Conservation (phyloP, 2,329 filamentous ascomycete species). For the Pseudogymnoascus sp. region DNA sequence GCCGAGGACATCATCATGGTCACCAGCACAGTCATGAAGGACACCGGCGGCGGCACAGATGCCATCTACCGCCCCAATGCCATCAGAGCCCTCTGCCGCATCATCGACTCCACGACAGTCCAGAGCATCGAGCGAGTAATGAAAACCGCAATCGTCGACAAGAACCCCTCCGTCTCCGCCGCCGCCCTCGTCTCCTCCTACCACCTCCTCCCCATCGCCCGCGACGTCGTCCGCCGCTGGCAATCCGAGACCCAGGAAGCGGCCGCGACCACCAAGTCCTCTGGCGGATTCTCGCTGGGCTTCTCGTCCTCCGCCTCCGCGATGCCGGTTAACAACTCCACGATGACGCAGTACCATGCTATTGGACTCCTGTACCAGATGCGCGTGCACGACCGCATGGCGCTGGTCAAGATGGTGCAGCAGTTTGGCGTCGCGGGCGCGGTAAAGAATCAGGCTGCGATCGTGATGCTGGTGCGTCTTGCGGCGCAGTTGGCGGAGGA, state of each 20-base stretch:
- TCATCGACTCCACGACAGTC: conserved; percentile 93
- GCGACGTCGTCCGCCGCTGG: conserved; percentile 93
- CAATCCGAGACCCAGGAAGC: conserved; percentile 98
- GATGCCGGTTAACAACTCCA: conserved; percentile 80
- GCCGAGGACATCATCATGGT: conserved; percentile 99
- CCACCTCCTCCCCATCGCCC: conserved; percentile 91
- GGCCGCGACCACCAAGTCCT: conserved; percentile 81
- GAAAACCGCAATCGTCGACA: conserved; percentile 99
- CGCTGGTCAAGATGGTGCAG: conserved; percentile 99
- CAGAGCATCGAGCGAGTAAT: conserved; percentile 97
- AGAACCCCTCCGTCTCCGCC: conserved; percentile 93
- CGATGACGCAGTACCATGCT: conserved; percentile 97
- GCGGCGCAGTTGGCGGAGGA: conserved; percentile 93
- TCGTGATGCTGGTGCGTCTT: conserved; percentile 84
- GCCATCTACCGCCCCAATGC: conserved; percentile 92
- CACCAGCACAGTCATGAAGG: conserved; percentile 99
- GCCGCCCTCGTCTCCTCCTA: conserved; percentile 95
- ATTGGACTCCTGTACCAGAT: conserved; percentile 97
- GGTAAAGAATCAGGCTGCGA: conserved; percentile 89
- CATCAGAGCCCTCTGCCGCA: conserved; percentile 88
- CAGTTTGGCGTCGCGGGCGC: conserved; percentile 88
- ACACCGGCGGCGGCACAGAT: conserved; percentile 91
- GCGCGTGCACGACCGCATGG: conserved; percentile 96
- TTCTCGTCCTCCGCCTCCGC: conserved; percentile 75
- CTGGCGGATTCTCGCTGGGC: conserved; percentile 80